phyloP scores from a whole-genome alignment of 75 land plant genomes.

The Isoetes taiwanensis region DNA sequence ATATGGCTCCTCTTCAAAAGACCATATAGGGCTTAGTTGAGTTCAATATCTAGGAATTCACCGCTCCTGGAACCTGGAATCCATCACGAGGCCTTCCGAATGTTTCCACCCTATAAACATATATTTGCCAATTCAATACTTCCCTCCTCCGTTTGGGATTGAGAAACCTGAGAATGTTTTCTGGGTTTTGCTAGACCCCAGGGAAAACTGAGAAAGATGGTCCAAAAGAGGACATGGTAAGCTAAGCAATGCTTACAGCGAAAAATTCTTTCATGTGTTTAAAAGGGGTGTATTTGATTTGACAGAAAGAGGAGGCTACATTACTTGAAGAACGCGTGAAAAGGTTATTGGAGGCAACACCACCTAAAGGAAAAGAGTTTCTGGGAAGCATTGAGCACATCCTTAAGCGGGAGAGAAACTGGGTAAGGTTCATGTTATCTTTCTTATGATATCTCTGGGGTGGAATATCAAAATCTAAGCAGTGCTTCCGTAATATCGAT shows the following conservation, averaged over 20 bases:
- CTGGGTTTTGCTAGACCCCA: conserved; percentile 25
- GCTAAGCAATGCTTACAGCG: conserved; percentile 1
- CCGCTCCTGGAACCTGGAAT: too few species aligned
- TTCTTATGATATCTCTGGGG: too few species aligned
- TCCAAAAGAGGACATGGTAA: conserved; percentile 58
- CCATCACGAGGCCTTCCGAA: too few species aligned
- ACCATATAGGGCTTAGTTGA: too few species aligned
- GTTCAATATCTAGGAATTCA: too few species aligned
- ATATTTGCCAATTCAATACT: too few species aligned
- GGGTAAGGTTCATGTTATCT: conserved; percentile 43
- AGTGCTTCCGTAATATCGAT: too few species aligned
- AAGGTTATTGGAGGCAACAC: conserved; percentile 62
- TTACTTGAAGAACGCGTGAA: conserved; percentile 85
- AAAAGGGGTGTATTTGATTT: not conserved
- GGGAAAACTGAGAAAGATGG: conserved; percentile 37
- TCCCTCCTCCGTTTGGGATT: too few species aligned
- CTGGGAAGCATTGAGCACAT: conserved; percentile 85
- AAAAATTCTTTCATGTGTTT: not conserved
- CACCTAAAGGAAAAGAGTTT: conserved; percentile 91
- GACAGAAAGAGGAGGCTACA: conserved; percentile 81
- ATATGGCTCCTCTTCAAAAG: too few species aligned
- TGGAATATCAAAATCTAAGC: too few species aligned
- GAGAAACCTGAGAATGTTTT: too few species aligned
- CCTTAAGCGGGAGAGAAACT: conserved; percentile 83
- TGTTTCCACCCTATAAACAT: too few species aligned